Evolutionary conservation across 371 early-diverging fungal genomes (phyloP), one percentile per base, ranked within the genome.

Genomic region (Mucor saturninus): DNA sequence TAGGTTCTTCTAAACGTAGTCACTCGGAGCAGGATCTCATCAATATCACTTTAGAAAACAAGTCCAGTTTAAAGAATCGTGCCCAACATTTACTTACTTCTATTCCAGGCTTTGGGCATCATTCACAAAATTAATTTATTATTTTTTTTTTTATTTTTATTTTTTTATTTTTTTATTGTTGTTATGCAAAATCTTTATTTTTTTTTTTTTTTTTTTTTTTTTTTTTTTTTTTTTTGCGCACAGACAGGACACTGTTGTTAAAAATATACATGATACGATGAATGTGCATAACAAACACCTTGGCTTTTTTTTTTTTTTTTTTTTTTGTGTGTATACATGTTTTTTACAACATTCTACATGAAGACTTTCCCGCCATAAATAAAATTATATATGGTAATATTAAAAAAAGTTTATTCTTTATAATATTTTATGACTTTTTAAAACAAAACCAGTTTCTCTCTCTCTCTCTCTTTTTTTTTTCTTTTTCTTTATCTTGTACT

Each of bases 11-110:
- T 10, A 66, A 69, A 51, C 67, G 70, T 38, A 72, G 76, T 66
- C 70, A 64, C 14, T 73, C 79, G 53, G 79, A 79, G 62, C 71
- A 67, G 61, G 76, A 76, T 66, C 71, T 79, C 68, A 49, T 62
- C 43, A 68, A 68, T 39, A 49, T 74, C 35, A 39, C 61, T 37
- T 21, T 45, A 26, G 49, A 61, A 8, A 35, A 46, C 15, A 57
- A 39, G 28, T 53, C 45, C 37, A 48, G 67, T 30, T 59, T 75
- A 21, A 68, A 65, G 15, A 53, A 72, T 62, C 72, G 72, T 35
- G 67, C 69, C 0, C 73, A 73, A 13, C 56, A 64, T 42, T 66
- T 75, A 8, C 53, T 75, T 6, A 64, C 69, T 37, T 68, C 67
- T 9, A 61, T 72, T 58, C 69, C 72, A 35, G 37, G 62, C 13